Conservation (phyloP, 2,329 filamentous ascomycete genomes). For the Aureobasidium sp. region DNA sequence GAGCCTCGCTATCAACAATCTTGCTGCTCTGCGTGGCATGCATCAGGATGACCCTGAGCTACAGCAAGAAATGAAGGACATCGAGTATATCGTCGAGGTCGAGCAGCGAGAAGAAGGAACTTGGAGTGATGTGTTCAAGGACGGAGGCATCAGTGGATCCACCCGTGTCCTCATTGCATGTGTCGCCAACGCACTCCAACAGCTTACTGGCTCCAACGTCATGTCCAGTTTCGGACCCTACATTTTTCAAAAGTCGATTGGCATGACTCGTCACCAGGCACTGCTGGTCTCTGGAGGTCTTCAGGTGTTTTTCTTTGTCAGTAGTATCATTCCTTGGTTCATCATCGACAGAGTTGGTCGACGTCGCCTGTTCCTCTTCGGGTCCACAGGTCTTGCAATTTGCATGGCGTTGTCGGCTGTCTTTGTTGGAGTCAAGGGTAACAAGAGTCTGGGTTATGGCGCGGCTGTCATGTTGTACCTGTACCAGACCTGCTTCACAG, state of each 20-base stretch:
- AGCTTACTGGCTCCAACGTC: slow-evolving; percentile 21
- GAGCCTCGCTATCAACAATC: slow-evolving; percentile 38
- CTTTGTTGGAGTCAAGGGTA: slow-evolving; percentile 14
- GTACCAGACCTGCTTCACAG: slow-evolving; percentile 29
- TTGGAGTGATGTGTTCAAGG: slow-evolving; percentile 28
- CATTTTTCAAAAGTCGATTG: slow-evolving; percentile 17
- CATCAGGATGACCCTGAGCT: slow-evolving; percentile 29
- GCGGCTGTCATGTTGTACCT: slow-evolving; percentile 29
- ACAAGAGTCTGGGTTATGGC: slow-evolving; percentile 18
- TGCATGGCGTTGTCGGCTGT: slow-evolving; percentile 16
- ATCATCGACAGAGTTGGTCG: slow-evolving; percentile 24
- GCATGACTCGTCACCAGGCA: slow-evolving; percentile 13
- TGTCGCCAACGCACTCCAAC: slow-evolving; percentile 11
- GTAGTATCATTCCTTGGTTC: slow-evolving; percentile 21
- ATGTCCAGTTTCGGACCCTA: slow-evolving; percentile 18
- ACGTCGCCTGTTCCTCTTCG: slow-evolving; percentile 21
- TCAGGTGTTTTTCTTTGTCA: slow-evolving; percentile 23
- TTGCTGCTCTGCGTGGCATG: slow-evolving; percentile 39
- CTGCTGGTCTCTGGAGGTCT: slow-evolving; percentile 19
- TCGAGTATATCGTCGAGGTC: slow-evolving; percentile 30
- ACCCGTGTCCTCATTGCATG: slow-evolving; percentile 17
- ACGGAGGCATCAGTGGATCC: slow-evolving; percentile 26
- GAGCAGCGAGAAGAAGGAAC: slow-evolving; percentile 26
- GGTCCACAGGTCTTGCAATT: slow-evolving; percentile 18
- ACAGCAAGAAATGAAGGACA: slow-evolving; percentile 36